Evolutionary conservation across 495 filamentous ascomycete species (phyloP), one percentile per base, ranked within the genome.

Genomic region (Hypoxylon subgilvum): DNA sequence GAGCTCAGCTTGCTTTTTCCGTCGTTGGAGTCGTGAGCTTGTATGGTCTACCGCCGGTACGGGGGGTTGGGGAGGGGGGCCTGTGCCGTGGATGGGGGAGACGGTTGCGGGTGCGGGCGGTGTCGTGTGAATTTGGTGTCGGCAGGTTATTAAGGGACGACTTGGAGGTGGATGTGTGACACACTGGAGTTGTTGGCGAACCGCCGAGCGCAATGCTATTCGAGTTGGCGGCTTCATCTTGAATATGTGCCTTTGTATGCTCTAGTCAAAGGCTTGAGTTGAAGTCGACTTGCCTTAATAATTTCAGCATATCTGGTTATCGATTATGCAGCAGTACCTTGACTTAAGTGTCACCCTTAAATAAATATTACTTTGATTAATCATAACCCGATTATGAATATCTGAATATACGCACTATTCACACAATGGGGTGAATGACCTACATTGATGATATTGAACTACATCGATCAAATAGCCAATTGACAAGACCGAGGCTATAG

Each of bases 31-130:
- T 19, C 82, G 69, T 34, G 80, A 71, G 52, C 10, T 48, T 63
- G 68, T 82, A 78, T 67, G 80, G 73, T 67, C 66, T 18, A 82
- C 73, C 2, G 79, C 68, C 7, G 90, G 83, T 10, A 79, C 69
- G 1, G 92, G 92, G 6, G 88, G 82, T 58, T 84, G 79, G 1
- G 93, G 93, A 2, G 93, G 93, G 35, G 93, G 93, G 3, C 90
- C 93, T 46, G 90, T 85, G 17, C 89, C 86, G 31, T 89, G 90
- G 46, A 90, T 81, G 23, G 91, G 86, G 14, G 70, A 74, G 41
- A 83, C 79, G 14, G 76, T 80, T 36, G 79, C 80, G 22, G 72
- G 72, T 12, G 71, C 64, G 6, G 73, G 31, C 10, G 72, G 32
- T 9, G 72, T 73, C 48, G 48, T 72, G 65, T 82, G 80, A 47